These are phyloP conservation scores for Sphenostylis stenocarpa DNA, from an alignment of 306 rosid genomes.

Conservation along the genomic window DNA sequence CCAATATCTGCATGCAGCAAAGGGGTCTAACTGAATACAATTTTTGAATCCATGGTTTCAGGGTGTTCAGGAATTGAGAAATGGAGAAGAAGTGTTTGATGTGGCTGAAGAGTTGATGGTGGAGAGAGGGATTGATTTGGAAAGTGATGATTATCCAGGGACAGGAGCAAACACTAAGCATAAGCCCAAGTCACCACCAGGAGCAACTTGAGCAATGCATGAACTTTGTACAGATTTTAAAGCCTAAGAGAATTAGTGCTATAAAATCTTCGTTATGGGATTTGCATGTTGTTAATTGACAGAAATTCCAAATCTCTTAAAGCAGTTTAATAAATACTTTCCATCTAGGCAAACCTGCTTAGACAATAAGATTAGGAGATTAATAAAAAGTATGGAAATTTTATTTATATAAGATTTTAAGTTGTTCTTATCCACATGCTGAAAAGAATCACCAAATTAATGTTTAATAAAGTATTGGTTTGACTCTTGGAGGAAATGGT, in stretches of 20 bases:
- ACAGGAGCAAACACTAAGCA: slow-evolving; percentile 68
- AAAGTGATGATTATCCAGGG: slow-evolving; percentile 58
- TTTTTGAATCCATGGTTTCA: slow-evolving; percentile 11
- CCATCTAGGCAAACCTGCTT: background rate
- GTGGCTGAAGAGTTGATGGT: slow-evolving; percentile 29
- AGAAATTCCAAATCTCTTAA: background rate
- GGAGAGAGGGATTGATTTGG: slow-evolving; percentile 54
- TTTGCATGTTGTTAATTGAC: background rate
- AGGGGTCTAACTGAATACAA: background rate
- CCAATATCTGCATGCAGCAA: background rate
- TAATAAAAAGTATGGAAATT: background rate
- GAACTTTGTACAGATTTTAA: slow-evolving; percentile 18
- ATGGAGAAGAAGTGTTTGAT: slow-evolving; percentile 30
- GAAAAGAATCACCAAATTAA: background rate
- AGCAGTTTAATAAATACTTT: background rate
- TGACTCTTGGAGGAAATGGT: background rate
- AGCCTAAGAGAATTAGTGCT: background rate
- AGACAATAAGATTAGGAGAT: background rate
- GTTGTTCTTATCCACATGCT: background rate
- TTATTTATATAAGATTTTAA: background rate
- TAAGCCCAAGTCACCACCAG: slow-evolving; percentile 65
- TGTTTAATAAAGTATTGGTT: background rate
- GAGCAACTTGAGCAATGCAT: slow-evolving; percentile 27
- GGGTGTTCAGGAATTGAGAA: slow-evolving; percentile 29
- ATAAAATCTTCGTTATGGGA: background rate